These are phyloP conservation scores for Fistulinella cinereoalba DNA, from an alignment of 1,284 basidiomycete species.

Conservation along the genomic window DNA sequence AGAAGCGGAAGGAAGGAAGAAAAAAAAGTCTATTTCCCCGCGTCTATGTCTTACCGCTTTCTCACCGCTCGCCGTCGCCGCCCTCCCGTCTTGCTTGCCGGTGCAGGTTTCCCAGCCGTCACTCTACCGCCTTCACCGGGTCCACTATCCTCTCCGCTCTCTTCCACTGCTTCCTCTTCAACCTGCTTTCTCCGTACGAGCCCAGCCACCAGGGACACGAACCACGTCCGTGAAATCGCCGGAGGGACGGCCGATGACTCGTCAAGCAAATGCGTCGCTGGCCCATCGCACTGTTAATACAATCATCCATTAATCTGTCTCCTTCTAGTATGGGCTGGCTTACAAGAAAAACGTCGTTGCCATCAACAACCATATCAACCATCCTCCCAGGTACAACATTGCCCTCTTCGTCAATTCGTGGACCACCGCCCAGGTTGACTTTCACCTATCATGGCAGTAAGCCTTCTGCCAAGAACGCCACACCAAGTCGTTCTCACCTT, in stretches of 20 bases:
- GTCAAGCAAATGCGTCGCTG: constrained; percentile 54
- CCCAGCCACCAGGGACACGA: constrained; percentile 39
- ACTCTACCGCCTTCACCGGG: constrained; percentile 38
- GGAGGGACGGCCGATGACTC: constrained; percentile 46
- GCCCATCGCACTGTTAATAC: constrained; percentile 41
- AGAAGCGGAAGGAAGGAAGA: background rate
- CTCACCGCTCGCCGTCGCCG: constrained; percentile 54
- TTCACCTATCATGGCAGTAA: constrained; percentile 49
- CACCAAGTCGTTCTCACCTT: constrained; percentile 47
- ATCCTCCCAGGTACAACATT: constrained; percentile 47
- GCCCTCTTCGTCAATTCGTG: constrained; percentile 54
- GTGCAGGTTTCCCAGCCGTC: constrained; percentile 36
- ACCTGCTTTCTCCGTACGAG: constrained; percentile 24
- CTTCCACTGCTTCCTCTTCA: constrained; percentile 2
- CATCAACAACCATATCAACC: constrained; percentile 79
- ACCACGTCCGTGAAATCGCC: constrained; percentile 52
- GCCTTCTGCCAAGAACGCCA: constrained; percentile 6
- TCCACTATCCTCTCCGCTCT: constrained; percentile 19
- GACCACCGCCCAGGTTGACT: constrained; percentile 59
- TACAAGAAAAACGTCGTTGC: constrained; percentile 67
- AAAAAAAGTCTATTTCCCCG: constrained; percentile 20
- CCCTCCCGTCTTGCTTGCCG: constrained; percentile 53
- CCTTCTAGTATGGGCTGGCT: constrained; percentile 33
- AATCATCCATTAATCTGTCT: constrained; percentile 10
- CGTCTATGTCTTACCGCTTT: constrained; percentile 30